Conservation (phyloP, 495 filamentous ascomycete species). For the Lasiosphaeria miniovina region DNA sequence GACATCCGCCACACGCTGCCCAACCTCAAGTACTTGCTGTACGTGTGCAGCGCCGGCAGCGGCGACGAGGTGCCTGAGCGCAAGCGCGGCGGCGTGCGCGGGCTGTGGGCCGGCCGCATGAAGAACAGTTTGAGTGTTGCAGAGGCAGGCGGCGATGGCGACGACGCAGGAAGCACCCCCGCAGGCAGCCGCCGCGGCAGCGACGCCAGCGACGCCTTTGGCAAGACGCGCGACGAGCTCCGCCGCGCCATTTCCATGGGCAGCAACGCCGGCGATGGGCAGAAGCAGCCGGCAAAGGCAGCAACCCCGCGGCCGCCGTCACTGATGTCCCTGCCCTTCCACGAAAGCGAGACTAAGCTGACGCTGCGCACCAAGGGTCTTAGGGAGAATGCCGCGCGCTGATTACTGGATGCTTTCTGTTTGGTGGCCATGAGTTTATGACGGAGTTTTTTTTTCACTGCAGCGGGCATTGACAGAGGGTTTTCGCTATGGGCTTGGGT, state of each 20-base stretch:
- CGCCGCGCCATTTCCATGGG: slow-evolving; percentile 28
- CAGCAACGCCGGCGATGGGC: not conserved
- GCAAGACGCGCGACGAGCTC: slow-evolving; percentile 38
- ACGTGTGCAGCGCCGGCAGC: slow-evolving; percentile 73
- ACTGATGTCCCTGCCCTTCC: slow-evolving; percentile 35
- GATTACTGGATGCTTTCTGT: slow-evolving; percentile 1
- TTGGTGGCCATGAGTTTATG: not conserved
- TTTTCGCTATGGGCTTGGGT: not conserved
- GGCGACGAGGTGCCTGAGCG: slow-evolving; percentile 68
- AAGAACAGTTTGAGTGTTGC: slow-evolving; percentile 18
- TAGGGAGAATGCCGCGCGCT: slow-evolving; percentile 42
- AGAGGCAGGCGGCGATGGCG: slow-evolving; percentile 11
- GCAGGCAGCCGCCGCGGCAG: slow-evolving; percentile 47
- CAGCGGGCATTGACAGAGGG: not conserved
- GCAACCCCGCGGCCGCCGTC: slow-evolving; percentile 10
- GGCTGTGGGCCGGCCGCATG: slow-evolving; percentile 50
- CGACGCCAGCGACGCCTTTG: slow-evolving; percentile 38
- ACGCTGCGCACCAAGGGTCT: slow-evolving; percentile 47
- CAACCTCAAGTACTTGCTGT: slow-evolving; percentile 90
- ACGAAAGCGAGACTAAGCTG: slow-evolving; percentile 35
- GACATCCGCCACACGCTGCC: slow-evolving; percentile 89
- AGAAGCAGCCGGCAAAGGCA: not conserved
- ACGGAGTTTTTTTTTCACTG: not conserved
- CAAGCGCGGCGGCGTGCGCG: slow-evolving; percentile 73
- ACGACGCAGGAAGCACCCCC: slow-evolving; percentile 39